A percentile compares a stretch with the other conserved stretches of the same genome.
These are phyloP conservation scores for Leccinum boreale DNA, from an alignment of 768 basidiomycete species.

Conservation along the genomic window DNA sequence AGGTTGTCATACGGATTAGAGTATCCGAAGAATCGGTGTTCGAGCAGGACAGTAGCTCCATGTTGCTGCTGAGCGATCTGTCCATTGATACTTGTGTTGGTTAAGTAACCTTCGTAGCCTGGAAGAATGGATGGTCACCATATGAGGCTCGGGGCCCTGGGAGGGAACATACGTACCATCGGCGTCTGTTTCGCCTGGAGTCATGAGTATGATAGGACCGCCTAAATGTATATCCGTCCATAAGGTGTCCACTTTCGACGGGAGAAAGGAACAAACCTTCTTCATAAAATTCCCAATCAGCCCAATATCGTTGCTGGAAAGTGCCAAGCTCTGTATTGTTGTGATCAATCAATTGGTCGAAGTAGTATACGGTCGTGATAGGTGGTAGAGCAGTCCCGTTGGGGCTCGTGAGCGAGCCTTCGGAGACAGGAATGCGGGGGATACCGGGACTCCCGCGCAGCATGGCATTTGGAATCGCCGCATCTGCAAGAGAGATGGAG, in stretches of 20 bases:
- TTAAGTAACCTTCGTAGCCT: slow-evolving; percentile 49
- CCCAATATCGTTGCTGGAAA: slow-evolving; percentile 74
- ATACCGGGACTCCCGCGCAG: slow-evolving; percentile 19
- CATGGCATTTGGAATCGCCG: slow-evolving; percentile 23
- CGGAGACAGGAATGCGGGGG: slow-evolving; percentile 10
- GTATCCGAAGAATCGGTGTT: slow-evolving; percentile 73
- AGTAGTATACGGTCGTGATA: slow-evolving; percentile 29
- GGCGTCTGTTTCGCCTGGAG: slow-evolving; percentile 65
- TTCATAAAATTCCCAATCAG: slow-evolving; percentile 64
- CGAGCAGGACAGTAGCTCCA: slow-evolving; percentile 60
- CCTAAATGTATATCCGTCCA: slow-evolving; percentile 6
- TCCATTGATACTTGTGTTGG: slow-evolving; percentile 62
- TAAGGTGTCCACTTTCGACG: not conserved
- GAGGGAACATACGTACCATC: slow-evolving; percentile 24
- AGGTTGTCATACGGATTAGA: slow-evolving; percentile 69
- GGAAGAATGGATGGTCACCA: not conserved
- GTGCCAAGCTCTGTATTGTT: slow-evolving; percentile 59
- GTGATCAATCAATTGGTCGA: slow-evolving; percentile 41
- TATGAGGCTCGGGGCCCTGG: not conserved
- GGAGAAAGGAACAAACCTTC: slow-evolving; percentile 28
- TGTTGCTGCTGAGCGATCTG: slow-evolving; percentile 62
- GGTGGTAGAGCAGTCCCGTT: slow-evolving; percentile 28
- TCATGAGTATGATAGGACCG: slow-evolving; percentile 34
- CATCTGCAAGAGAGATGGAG: slow-evolving; percentile 12
- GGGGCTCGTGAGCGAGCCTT: slow-evolving; percentile 10